These are phyloP conservation scores for Fistulinella cinereoalba DNA, from an alignment of 1,284 basidiomycete species.

Conservation along the genomic window DNA sequence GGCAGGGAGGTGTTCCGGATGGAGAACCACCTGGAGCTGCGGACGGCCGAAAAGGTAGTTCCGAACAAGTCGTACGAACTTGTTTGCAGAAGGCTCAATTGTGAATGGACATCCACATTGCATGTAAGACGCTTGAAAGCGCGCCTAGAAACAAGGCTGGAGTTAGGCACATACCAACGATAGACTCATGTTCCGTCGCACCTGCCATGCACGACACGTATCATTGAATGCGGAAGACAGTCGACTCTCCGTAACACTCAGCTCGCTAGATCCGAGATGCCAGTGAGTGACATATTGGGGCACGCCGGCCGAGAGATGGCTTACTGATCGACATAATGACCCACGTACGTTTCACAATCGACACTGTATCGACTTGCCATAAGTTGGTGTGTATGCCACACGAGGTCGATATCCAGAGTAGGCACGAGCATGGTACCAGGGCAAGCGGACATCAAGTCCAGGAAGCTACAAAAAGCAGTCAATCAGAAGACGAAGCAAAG, in stretches of 20 bases:
- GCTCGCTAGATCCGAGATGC: constrained; percentile 25
- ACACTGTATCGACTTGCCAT: constrained; percentile 31
- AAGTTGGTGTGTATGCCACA: constrained; percentile 50
- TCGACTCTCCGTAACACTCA: constrained; percentile 33
- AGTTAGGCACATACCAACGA: background rate
- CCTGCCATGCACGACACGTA: constrained; percentile 36
- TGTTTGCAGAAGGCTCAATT: constrained; percentile 30
- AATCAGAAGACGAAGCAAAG: background rate
- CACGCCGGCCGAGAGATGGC: constrained; percentile 11
- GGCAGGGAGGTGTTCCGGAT: constrained; percentile 33
- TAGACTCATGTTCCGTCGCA: background rate
- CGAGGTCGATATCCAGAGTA: constrained; percentile 44
- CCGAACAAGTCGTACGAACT: constrained; percentile 29
- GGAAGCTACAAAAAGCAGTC: constrained; percentile 17
- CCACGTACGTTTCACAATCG: constrained; percentile 34
- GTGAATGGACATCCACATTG: constrained; percentile 48
- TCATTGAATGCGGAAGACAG: constrained; percentile 36
- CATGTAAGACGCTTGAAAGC: constrained; percentile 42
- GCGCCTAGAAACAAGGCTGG: constrained; percentile 22
- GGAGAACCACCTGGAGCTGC: constrained; percentile 23
- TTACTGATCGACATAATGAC: constrained; percentile 37
- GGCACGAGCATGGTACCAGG: constrained; percentile 23
- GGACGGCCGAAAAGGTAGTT: constrained; percentile 15
- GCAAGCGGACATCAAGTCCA: constrained; percentile 21
- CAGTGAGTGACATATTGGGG: too few species aligned